Evolutionary conservation across 305 asterid species (phyloP), one percentile per base, ranked within the genome.

Genomic region (Coffea humblotiana): DNA sequence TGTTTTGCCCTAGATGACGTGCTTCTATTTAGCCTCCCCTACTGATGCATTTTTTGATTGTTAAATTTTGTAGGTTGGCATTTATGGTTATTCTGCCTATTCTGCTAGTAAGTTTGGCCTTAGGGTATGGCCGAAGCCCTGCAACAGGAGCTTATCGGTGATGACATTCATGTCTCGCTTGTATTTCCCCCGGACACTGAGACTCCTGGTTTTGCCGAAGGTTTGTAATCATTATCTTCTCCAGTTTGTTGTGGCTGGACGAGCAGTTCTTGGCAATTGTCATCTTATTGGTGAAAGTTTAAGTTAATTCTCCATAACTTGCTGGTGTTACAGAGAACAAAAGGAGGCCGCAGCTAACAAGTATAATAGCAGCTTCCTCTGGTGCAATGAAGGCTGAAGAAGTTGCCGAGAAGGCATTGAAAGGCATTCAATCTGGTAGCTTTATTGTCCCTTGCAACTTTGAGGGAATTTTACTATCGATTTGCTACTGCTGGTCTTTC

Each of bases 121-220:
- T 77, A 91, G 88, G 98, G 99, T 58, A 84, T 96, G 94, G 98
- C 98, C 61, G 99, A 96, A 88, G 91, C 99, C 51, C 80, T 96
- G 84, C 99, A 92, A 79, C 99, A 96, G 27, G 99, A 96, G 88
- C 86, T 90, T 54, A 88, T 96, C 82, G 84, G 91, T 19, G 91
- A 94, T 75, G 85, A 96, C 88, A 94, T 96, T 85, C 99, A 94
- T 64, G 90, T 96, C 78, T 92, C 98, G 58, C 93, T 96, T 75
- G 88, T 96, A 82, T 96, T 92, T 80, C 98, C 99, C 54, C 98
- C 99, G 0, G 98, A 94, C 85, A 96, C 98, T 4, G 98, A 96
- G 73, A 96, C 99, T 71, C 98, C 98, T 72, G 99, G 98, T 51
- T 87, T 92, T 65, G 93, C 85, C 0, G 97, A 96, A 96, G 98